phyloP scores from a whole-genome alignment of 2,329 filamentous ascomycete species.

The Clonostachys chloroleuca region DNA sequence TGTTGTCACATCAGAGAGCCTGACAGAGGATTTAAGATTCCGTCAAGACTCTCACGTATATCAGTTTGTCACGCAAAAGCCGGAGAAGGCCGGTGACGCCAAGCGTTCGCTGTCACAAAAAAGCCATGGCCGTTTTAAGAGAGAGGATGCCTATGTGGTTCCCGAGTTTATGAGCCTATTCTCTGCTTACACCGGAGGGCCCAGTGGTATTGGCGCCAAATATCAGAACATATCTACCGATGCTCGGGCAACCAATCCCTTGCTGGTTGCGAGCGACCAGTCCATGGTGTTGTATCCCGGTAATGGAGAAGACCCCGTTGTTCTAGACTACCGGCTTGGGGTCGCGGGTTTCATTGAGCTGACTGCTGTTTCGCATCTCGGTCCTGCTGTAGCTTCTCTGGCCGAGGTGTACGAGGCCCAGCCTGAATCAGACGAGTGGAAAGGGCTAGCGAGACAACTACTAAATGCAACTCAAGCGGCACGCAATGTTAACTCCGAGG shows the following conservation, averaged over 20 bases:
- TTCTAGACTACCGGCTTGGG: neutral
- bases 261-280: neutral
- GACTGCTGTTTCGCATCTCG: neutral
- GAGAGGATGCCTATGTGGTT: no score
- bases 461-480: no score
- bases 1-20: no score
- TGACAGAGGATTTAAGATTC: no score
- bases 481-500: no score
- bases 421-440: slow-evolving; percentile 1
- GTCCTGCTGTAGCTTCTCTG: neutral
- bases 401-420: neutral
- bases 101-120: no score
- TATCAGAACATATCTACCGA: neutral
- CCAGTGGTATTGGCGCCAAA: neutral
- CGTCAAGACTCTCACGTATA: no score
- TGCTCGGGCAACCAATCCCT: neutral
- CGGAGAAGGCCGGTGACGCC: no score
- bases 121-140: no score
- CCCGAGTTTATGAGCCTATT: no score
- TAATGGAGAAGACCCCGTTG: neutral
- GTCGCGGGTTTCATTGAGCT: neutral
- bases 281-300: neutral
- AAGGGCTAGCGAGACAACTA: neutral
- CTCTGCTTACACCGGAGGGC: neutral
- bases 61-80: no score